A percentile compares a stretch with the other conserved stretches of the same genome.
phyloP scores from a whole-genome alignment of 192 early-diverging fungal species.

The Coemansia sp. region DNA sequence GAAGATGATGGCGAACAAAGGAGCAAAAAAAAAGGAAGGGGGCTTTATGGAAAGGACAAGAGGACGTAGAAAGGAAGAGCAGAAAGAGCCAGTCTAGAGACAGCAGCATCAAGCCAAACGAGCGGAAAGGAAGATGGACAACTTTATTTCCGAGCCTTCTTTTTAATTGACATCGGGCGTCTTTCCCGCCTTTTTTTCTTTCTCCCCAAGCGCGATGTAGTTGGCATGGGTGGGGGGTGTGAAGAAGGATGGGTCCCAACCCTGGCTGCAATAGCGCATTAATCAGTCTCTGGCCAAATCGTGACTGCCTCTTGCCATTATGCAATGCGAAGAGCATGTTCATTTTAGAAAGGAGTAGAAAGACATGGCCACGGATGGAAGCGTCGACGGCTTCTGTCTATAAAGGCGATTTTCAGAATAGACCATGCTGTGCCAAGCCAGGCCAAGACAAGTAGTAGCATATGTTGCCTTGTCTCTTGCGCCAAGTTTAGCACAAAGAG shows the following conservation, averaged over 20 bases:
- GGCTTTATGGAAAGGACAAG: background rate
- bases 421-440: background rate
- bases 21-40: conserved; percentile 3
- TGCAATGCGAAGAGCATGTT: background rate
- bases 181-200: background rate
- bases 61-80: background rate
- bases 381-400: background rate
- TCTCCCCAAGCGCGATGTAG: background rate
- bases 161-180: background rate
- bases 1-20: background rate
- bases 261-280: background rate
- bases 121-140: background rate
- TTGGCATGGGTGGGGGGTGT: background rate
- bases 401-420: background rate
- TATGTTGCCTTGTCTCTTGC: background rate
- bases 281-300: background rate
- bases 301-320: background rate
- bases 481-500: background rate
- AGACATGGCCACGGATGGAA: background rate
- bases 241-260: background rate
- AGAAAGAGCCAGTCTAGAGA: background rate
- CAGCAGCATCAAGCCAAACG: background rate
- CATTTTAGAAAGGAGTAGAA: background rate
- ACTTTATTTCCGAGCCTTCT: background rate
- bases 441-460: background rate